phyloP scores from a whole-genome alignment of 306 rosid genomes.

The Arachis stenosperma region DNA sequence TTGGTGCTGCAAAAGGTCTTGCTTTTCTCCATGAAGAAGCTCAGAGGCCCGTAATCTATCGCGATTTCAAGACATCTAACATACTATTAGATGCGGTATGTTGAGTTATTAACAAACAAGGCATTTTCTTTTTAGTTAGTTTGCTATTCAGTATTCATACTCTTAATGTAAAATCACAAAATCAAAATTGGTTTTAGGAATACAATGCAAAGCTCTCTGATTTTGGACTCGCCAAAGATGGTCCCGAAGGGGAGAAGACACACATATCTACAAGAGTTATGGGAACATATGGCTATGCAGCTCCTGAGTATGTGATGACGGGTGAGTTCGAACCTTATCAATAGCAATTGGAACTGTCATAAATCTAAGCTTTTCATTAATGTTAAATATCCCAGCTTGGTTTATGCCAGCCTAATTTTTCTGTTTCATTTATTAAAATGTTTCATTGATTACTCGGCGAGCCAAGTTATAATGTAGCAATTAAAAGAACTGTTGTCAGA shows the following conservation, averaged over 20 bases:
- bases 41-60: slow-evolving; percentile 79
- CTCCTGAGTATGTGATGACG: slow-evolving; percentile 98
- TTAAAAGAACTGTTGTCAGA: slow-evolving; percentile 14
- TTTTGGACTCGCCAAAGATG: slow-evolving; percentile 98
- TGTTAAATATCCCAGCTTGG: too few relatives aligned
- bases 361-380: background rate
- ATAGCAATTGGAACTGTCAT: background rate
- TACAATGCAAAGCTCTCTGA: slow-evolving; percentile 94
- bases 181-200: slow-evolving; percentile 56
- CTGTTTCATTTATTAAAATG: background rate
- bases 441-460: slow-evolving; percentile 4
- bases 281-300: slow-evolving; percentile 97
- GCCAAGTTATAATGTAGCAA: background rate
- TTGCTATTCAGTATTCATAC: background rate
- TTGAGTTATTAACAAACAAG: slow-evolving; percentile 22
- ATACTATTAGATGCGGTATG: slow-evolving; percentile 87
- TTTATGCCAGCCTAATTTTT: background rate
- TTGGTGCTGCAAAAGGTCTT: slow-evolving; percentile 78
- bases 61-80: slow-evolving; percentile 94
- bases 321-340: slow-evolving; percentile 60
- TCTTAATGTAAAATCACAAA: slow-evolving; percentile 28
- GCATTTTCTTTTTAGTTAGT: background rate
- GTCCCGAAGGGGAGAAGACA: slow-evolving; percentile 92
- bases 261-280: slow-evolving; percentile 94
- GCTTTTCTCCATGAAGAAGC: slow-evolving; percentile 92